Base-by-base conservation (phyloP, 148 eudicot genomes). In the Nyssa sinensis region DNA sequence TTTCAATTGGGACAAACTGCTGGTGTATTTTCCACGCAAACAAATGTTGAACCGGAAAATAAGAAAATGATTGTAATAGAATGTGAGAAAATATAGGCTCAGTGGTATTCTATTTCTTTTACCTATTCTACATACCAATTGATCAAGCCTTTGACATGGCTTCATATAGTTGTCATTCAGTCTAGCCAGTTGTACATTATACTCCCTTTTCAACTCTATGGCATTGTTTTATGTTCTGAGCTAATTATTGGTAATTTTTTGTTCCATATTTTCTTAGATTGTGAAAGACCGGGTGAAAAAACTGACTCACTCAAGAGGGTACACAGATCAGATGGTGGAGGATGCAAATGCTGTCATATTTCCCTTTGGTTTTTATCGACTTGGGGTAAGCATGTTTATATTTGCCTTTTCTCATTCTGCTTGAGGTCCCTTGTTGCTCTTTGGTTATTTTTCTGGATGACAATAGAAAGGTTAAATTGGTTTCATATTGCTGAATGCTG, bases 301-400 rank as follows among this genome's bases (percentile, higher is more conserved):
- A 11, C 83, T 91, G 51, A 91, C 93, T 62, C 91, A 86, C 28
- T n/a, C 86, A 75, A 83, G 80, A 82, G 96, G 96, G 47, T 91
- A 91, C 67, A 85, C 89, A 21, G 91, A 89, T 78, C 88, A 88
- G 76, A 91, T 88, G 93, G 91, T 89, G 34, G 89, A 87, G 77
- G 88, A 87, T 74, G 87, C 96, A 65, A 91, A 89, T 84, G 96
- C 93, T 25, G 86, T 87, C 29, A 81, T 89, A 73, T 83, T 89
- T 27, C 89, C 96, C 66, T 91, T 89, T 74, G 96, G 96, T 73
- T 91, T 93, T 55, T 89, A 86, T 79, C 84, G 87, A 44, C 84
- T 91, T 34, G 96, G 93, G 86, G 96, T 88, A 83, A 85, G 89
- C 69, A 62, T 66, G 65, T 41, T 28, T n/a, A 32, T 53, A 2